Evolutionary conservation across 129 eudicot species (phyloP).

Genomic region (Centella asiatica): DNA sequence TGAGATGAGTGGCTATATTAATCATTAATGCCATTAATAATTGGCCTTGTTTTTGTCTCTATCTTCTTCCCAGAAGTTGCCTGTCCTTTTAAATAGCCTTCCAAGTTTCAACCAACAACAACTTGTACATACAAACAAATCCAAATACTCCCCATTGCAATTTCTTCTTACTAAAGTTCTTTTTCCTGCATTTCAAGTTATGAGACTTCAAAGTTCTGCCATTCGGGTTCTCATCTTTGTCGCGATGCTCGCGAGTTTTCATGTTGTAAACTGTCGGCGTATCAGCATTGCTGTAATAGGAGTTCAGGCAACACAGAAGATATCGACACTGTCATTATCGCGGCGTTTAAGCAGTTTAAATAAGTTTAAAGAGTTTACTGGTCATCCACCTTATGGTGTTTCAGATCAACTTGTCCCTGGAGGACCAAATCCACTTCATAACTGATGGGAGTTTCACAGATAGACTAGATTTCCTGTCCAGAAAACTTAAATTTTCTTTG

Average conservation of each 20-base stretch:
- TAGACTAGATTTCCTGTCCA: not conserved
- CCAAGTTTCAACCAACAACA: not conserved
- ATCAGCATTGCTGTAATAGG: not conserved
- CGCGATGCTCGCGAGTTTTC: not conserved
- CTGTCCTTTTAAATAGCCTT: conserved; percentile 7
- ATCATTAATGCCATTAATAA: too few species aligned
- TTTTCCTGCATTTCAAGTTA: not conserved
- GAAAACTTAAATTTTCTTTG: too few species aligned
- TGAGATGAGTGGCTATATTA: too few species aligned
- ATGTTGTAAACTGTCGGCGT: conserved; percentile 8
- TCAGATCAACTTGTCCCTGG: conserved; percentile 23
- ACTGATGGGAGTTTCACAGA: conserved; percentile 15
- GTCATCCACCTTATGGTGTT: not conserved
- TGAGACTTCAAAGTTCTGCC: conserved; percentile 10
- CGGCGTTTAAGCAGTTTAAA: conserved; percentile 1
- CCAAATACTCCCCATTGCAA: not conserved
- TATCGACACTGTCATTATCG: not conserved
- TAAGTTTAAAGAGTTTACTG: not conserved
- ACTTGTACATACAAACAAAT: not conserved
- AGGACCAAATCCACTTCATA: conserved; percentile 42
- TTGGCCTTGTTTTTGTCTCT: conserved; percentile 6
- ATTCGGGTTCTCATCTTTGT: conserved; percentile 2
- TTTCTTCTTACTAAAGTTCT: not conserved
- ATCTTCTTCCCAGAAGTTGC: conserved; percentile 6
- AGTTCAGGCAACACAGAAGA: not conserved